phyloP scores from a whole-genome alignment of 1,139 yeast species.

The Geotrichum histeridarum region DNA sequence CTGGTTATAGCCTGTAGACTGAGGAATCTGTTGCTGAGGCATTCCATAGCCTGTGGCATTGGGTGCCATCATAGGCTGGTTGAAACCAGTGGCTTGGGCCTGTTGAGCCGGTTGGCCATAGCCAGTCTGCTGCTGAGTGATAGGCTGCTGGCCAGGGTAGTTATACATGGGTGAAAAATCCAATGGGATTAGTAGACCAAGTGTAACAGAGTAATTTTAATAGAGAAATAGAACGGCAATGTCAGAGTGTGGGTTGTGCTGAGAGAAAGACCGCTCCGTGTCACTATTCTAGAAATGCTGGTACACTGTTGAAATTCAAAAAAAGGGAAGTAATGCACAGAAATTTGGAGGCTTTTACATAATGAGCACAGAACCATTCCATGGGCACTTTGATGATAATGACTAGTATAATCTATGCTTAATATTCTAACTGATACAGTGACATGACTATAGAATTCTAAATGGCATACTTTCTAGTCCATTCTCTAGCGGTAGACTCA shows the following conservation, averaged over 20 bases:
- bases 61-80: slow-evolving; percentile 1
- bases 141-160: slow-evolving; percentile 23
- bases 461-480: slow-evolving; percentile 97
- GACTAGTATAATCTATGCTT: not conserved
- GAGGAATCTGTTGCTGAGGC: slow-evolving; percentile 10
- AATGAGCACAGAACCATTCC: not conserved
- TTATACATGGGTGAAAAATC: slow-evolving; percentile 7
- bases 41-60: slow-evolving; percentile 13
- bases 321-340: not conserved
- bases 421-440: not conserved
- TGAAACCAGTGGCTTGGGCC: slow-evolving; percentile 14
- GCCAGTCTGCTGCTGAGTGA: slow-evolving; percentile 22
- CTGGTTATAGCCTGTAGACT: slow-evolving; percentile 28
- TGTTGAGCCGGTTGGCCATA: not conserved
- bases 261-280: not conserved
- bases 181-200: not conserved
- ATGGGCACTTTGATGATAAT: not conserved
- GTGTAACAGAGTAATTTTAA: not conserved
- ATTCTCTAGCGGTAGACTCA: slow-evolving; percentile 95
- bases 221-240: not conserved
- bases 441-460: slow-evolving; percentile 34
- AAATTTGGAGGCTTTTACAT: not conserved
- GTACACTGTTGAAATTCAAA: not conserved
- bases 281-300: not conserved
- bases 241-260: not conserved